A percentile compares a stretch with the other conserved stretches of the same genome.
Conservation (phyloP, 257 asterid genomes). For the Ajuga chamaepitys region DNA sequence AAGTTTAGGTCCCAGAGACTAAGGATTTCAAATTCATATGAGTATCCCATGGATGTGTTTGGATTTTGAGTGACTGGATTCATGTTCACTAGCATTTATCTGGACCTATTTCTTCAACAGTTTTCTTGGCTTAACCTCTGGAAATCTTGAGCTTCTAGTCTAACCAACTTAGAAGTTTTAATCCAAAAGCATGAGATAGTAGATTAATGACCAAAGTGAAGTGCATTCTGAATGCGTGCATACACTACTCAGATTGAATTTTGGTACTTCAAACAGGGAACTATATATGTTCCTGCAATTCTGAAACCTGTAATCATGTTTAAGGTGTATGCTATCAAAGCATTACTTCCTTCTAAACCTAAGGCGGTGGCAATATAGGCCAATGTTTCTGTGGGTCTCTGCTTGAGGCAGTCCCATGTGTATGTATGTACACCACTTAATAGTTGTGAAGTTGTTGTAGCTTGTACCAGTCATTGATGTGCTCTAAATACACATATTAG, state of each 20-base stretch:
- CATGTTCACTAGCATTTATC: neutral
- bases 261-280: conserved; percentile 29
- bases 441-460: neutral
- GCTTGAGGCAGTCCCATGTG: conserved; percentile 30
- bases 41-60: neutral
- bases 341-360: conserved; percentile 28
- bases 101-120: neutral
- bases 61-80: neutral
- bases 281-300: conserved; percentile 24
- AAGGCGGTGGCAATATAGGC: conserved; percentile 26
- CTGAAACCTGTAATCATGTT: conserved; percentile 37
- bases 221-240: neutral
- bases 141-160: neutral
- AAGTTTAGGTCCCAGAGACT: neutral
- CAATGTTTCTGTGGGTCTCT: conserved; percentile 21
- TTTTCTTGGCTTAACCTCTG: neutral
- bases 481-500: neutral
- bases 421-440: neutral
- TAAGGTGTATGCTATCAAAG: conserved; percentile 26
- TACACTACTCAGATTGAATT: conserved; percentile 14
- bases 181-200: neutral
- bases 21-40: neutral
- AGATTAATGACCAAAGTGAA: neutral
- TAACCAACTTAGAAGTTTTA: neutral
- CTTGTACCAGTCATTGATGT: neutral